phyloP scores from a whole-genome alignment of 2,329 filamentous ascomycete species.

The Didymella exigua region DNA sequence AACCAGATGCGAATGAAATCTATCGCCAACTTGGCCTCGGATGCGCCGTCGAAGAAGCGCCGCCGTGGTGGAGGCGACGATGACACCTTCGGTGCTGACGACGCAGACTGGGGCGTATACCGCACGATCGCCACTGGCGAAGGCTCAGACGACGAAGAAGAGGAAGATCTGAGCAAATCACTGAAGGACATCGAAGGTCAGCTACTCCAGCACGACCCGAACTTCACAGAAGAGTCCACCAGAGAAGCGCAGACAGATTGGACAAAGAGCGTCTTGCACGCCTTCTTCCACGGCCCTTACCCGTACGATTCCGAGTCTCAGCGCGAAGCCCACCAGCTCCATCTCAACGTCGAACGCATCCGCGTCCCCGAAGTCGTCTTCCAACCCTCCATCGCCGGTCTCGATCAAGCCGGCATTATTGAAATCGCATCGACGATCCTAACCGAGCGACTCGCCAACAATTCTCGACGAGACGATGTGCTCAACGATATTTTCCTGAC shows the following conservation, averaged over 20 bases:
- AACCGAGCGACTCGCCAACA: conserved; percentile 72
- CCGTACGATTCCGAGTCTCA: conserved; percentile 83
- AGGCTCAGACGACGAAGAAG: conserved; percentile 83
- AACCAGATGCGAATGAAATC: conserved; percentile 98
- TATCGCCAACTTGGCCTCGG: conserved; percentile 92
- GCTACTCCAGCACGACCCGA: conserved; percentile 81
- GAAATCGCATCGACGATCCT: conserved; percentile 92
- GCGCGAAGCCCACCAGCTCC: conserved; percentile 82
- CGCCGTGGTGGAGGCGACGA: conserved; percentile 87
- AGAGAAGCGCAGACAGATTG: conserved; percentile 92
- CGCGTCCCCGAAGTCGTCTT: conserved; percentile 92
- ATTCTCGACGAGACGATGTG: conserved; percentile 68
- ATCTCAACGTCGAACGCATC: conserved; percentile 96
- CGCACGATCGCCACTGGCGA: conserved; percentile 86
- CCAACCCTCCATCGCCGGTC: conserved; percentile 85
- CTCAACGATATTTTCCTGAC: conserved; percentile 90
- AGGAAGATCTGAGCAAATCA: conserved; percentile 78
- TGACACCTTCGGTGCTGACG: conserved; percentile 94
- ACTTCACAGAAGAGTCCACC: conserved; percentile 91
- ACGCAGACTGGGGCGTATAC: conserved; percentile 98
- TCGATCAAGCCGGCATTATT: conserved; percentile 91
- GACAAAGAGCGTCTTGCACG: conserved; percentile 89
- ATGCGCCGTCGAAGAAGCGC: conserved; percentile 81
- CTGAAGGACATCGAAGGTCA: conserved; percentile 82
- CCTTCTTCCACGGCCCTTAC: conserved; percentile 85